Evolutionary conservation across 2,329 filamentous ascomycete genomes (phyloP).

Genomic region (Ramularia collo-cygni): DNA sequence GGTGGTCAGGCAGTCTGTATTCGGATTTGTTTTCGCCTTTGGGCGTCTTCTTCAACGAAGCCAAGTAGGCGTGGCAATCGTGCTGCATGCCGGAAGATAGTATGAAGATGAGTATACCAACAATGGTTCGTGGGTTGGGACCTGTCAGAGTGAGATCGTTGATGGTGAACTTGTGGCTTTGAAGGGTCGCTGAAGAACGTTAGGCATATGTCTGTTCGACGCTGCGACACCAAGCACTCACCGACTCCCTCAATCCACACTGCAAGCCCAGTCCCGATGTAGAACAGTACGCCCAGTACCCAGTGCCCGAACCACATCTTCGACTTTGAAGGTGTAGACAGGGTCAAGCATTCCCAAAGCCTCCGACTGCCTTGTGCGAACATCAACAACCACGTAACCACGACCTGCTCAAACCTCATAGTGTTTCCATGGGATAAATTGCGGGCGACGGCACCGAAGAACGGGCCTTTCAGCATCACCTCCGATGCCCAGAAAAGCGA

Average conservation of each 20-base stretch:
- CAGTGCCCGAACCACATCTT: conserved; percentile 85
- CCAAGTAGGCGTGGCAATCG: conserved; percentile 45
- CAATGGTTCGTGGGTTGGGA: conserved; percentile 45
- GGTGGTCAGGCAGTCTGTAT: conserved; percentile 72
- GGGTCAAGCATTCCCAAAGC: conserved; percentile 63
- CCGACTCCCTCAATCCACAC: conserved; percentile 79
- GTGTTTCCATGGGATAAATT: conserved; percentile 25
- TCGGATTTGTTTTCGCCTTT: conserved; percentile 39
- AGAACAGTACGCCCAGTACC: conserved; percentile 70
- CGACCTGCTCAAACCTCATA: conserved; percentile 58
- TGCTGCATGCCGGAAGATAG: conserved; percentile 68
- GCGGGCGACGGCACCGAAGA: conserved; percentile 45
- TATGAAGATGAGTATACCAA: conserved; percentile 59
- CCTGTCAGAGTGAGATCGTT: conserved; percentile 34
- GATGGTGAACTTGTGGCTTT: conserved; percentile 30
- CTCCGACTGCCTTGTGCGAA: conserved; percentile 66
- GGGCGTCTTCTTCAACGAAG: conserved; percentile 28
- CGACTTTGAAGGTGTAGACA: conserved; percentile 61
- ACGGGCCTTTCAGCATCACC: conserved; percentile 46
- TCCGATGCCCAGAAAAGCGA: conserved; percentile 64
- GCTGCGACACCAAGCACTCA: conserved; percentile 36
- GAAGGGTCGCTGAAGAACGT: conserved; percentile 28
- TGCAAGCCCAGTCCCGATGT: conserved; percentile 63
- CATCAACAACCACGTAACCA: conserved; percentile 66
- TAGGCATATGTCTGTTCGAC: conserved; percentile 5